Evolutionary conservation across 2,329 filamentous ascomycete species (phyloP), one percentile per base, ranked within the genome.

Genomic region (Bipolaris bicolor): DNA sequence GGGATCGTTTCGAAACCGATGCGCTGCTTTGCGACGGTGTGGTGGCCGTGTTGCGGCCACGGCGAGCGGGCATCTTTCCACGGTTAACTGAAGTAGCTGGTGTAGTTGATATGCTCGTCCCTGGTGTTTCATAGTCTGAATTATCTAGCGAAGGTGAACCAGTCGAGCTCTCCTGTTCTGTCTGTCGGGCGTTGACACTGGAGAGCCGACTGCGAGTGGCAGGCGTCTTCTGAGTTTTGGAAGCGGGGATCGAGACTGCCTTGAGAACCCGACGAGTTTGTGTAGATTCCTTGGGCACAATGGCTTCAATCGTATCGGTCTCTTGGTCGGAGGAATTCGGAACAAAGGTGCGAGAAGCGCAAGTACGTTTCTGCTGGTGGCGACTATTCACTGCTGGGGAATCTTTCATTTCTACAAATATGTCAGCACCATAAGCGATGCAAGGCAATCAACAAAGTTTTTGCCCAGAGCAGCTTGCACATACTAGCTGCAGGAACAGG

Each of bases 91-190:
- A 79, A 22, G 79, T 77, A 20, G 78, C 80, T 3, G 85, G 86
- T 9, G 86, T 88, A 16, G 78, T 79, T 45, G 80, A 77, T 52
- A 82, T 79, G 71, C 85, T 88, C 18, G 88, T 90, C 36, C 80
- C 83, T 4, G 87, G 86, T 3, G 88, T 90, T 57, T 85, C 86
- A 65, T 83, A 84, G 16, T 81, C 83, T 36, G 79, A 82, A 5
- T 69, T 69, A 10, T 76, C 74, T 15, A 74, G 53, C 4, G 73
- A 75, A n/a, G 69, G 67, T 6, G 73, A 73, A 16, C 58, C 66
- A 10, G 67, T 62, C 3, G 73, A 73, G 58, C 64, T 72, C 4
- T 68, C 68, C 20, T 63, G 60, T 6, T 61, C 66, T 2, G 47
- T 41, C 50, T 55, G 59, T 44, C 57, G 57, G 40, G 47, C 54